Conservation (phyloP, 2,329 filamentous ascomycete species). For the Fusarium nanum region DNA sequence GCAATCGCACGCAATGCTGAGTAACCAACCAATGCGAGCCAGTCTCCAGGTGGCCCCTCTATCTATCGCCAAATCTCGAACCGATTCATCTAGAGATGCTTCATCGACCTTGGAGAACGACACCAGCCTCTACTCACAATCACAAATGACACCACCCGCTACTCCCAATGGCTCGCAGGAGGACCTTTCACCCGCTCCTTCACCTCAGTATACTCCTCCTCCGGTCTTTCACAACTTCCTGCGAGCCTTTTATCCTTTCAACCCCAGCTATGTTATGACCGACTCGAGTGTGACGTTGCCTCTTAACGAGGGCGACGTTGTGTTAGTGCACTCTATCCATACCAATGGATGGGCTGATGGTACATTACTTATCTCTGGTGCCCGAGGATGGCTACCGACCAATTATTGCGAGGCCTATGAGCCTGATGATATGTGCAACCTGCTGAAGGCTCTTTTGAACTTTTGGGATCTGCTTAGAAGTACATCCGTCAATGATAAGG, state of each 20-base stretch:
- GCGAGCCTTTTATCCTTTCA: slow-evolving; percentile 92
- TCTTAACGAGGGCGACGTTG: slow-evolving; percentile 89
- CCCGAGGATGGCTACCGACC: slow-evolving; percentile 93
- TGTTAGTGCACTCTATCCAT: slow-evolving; percentile 95
- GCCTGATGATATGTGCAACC: slow-evolving; percentile 83
- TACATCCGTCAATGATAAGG: slow-evolving; percentile 77
- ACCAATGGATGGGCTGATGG: slow-evolving; percentile 99
- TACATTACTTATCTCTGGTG: slow-evolving; percentile 85
- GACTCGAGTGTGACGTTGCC: slow-evolving; percentile 90
- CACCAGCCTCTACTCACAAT: slow-evolving; percentile 58
- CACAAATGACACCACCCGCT: slow-evolving; percentile 80
- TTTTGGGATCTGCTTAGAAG: slow-evolving; percentile 92
- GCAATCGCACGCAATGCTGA: slow-evolving; percentile 54
- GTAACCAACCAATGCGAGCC: slow-evolving; percentile 61
- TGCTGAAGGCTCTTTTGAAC: slow-evolving; percentile 87
- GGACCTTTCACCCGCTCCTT: slow-evolving; percentile 55
- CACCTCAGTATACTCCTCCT: slow-evolving; percentile 56
- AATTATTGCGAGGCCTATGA: slow-evolving; percentile 98
- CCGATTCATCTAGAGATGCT: slow-evolving; percentile 47
- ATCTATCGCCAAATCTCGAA: slow-evolving; percentile 60
- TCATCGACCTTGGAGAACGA: slow-evolving; percentile 48
- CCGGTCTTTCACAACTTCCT: slow-evolving; percentile 93
- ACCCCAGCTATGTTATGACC: slow-evolving; percentile 79
- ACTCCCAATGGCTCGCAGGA: slow-evolving; percentile 78
- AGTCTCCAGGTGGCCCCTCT: slow-evolving; percentile 72